phyloP scores from a whole-genome alignment of 768 basidiomycete species.

The Collybia nuda region DNA sequence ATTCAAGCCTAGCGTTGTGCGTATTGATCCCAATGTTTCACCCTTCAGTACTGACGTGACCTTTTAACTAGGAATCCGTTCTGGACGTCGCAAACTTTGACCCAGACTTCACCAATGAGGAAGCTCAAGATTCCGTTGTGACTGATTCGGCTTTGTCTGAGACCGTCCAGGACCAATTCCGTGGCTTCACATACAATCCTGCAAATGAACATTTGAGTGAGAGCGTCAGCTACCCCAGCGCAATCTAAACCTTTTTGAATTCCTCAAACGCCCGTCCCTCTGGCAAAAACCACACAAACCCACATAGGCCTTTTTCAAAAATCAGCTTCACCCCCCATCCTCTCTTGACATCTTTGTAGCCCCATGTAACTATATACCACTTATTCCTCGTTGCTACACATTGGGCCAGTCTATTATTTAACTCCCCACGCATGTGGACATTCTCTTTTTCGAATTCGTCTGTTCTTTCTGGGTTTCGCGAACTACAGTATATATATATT shows the following conservation, averaged over 20 bases:
- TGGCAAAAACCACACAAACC: not conserved
- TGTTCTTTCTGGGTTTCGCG: no score
- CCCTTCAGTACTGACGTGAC: not conserved
- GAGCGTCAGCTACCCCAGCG: constrained; percentile 68
- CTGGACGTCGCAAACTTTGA: constrained; percentile 97
- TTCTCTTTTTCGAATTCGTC: no score
- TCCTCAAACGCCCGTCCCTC: constrained; percentile 15
- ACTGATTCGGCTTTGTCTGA: constrained; percentile 90
- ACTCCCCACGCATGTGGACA: no score
- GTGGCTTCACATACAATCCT: constrained; percentile 87
- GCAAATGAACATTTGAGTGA: constrained; percentile 83
- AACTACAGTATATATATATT: no score
- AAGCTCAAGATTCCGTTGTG: constrained; percentile 93
- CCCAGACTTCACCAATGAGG: constrained; percentile 94
- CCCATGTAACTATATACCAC: no score
- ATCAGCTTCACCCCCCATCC: not conserved
- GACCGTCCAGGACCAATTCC: constrained; percentile 96
- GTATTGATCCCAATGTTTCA: constrained; percentile 24
- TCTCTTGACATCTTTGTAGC: not conserved
- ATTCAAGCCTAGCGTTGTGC: constrained; percentile 94
- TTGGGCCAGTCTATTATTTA: no score
- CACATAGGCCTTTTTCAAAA: not conserved
- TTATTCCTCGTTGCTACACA: no score
- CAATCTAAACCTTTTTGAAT: constrained; percentile 17
- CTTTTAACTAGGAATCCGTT: constrained; percentile 68